Base-by-base conservation (phyloP, 768 basidiomycete species). In the Rickenella mellea region DNA sequence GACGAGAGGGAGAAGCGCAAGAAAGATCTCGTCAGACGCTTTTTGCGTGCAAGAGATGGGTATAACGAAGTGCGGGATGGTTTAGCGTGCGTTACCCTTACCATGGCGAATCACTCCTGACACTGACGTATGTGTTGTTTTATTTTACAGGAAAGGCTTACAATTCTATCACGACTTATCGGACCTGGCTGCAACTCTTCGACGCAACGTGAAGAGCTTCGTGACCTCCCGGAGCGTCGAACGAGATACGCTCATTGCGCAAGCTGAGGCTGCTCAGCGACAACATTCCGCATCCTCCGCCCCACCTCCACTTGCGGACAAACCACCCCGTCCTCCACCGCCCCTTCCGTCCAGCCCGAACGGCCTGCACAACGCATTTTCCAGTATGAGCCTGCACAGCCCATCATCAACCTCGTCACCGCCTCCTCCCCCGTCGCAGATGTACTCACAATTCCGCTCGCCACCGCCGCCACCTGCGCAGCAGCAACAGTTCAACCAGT, bases 1-100 rank as follows among this genome's bases (percentile, higher is more conserved):
- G 84, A 89, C 41, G 86, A 86, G 42, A 70, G 83, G 41, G 88
- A 92, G 56, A 80, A 78, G 55, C 69, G 70, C 50, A 83, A 88
- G 61, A 81, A 80, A 50, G 88, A 92, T 20, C 70, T 78, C 5
- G 72, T 83, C 15, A 66, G 75, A 40, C 67, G 82, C 35, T 84
- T 96, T 50, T 75, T 73, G 2, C 66, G 72, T n/a, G 83, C 88
- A 1, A 71, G 83, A 20, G 90, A 92, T 52, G 74, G 75, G 6
- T 97, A 92, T 56, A 79, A 80, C 69, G 88, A 96, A 59, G 81
- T 91, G 26, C 69, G 83, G 6, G 83, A 85, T 56, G 92, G 92
- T 12, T 57, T 93, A 31, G 78, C 76, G 86, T 88, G 56, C 47
- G 85, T 78, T 35, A 44, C 27, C n/a, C 28, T 40, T n/a, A 20